phyloP scores from a whole-genome alignment of 2,329 filamentous ascomycete species.

The Xylaria sp. region DNA sequence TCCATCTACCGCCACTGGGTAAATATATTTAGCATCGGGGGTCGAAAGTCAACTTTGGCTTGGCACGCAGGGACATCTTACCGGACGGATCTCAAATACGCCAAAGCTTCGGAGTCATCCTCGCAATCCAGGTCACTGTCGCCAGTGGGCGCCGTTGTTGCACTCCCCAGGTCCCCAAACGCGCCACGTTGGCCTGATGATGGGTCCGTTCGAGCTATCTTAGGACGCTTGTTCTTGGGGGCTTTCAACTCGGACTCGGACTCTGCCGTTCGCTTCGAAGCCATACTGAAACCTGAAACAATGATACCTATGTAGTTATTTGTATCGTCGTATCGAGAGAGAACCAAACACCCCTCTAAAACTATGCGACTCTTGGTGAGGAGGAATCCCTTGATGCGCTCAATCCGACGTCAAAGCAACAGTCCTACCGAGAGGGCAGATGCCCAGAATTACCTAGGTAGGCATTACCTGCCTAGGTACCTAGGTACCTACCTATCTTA shows the following conservation, averaged over 20 bases:
- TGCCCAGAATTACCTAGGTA: background rate
- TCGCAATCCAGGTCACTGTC: constrained; percentile 60
- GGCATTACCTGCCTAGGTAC: too few relatives aligned
- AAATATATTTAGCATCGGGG: constrained; percentile 34
- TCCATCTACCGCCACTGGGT: constrained; percentile 27
- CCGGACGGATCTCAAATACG: constrained; percentile 66
- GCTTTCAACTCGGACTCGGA: constrained; percentile 22
- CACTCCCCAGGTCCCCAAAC: constrained; percentile 59
- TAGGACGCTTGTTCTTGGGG: constrained; percentile 34
- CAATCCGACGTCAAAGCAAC: too few relatives aligned
- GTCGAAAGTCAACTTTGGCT: constrained; percentile 13
- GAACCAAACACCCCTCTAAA: background rate
- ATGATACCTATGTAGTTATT: background rate
- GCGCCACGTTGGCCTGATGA: constrained; percentile 63
- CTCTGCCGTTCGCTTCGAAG: constrained; percentile 37
- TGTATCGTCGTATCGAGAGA: background rate
- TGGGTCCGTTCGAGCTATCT: constrained; percentile 47
- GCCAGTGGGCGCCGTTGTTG: constrained; percentile 42
- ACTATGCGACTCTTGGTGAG: background rate
- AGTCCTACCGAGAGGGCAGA: too few relatives aligned
- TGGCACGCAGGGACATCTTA: constrained; percentile 44
- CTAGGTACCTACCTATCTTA: too few relatives aligned
- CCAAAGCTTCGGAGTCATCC: constrained; percentile 60
- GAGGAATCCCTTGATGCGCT: too few relatives aligned
- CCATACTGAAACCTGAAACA: constrained; percentile 22